Base-by-base conservation (phyloP, 176 grass and related monocot genomes). In the Eremochloa ophiuroides region DNA sequence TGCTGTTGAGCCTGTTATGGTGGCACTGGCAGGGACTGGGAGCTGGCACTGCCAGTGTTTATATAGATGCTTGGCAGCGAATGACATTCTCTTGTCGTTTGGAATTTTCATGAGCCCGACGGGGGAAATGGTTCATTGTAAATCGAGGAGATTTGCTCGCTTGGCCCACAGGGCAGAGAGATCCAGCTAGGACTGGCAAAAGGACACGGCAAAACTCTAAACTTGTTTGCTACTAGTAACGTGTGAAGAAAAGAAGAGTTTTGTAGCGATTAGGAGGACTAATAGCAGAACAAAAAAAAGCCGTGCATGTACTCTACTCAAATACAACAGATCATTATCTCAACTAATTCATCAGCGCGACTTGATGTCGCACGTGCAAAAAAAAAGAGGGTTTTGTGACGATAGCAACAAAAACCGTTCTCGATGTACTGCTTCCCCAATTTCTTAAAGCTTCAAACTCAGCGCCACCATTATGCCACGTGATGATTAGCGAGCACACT, bases 31-130 rank as follows among this genome's bases (percentile, higher is more conserved):
- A 31, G 61, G 41, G 22, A 26, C 22, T n/a, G 38, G 38, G 70
- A 69, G 38, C 40, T 64, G 77, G 44, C 70, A 20, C 59, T 53
- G 73, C 26, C 64, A 12, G 8, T 80, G 30, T 89, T 71, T 89
- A 81, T 89, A 88, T 41, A 51, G 12, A 12, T 41, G 22, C 34
- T 35, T 8, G 70, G 37, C 39, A n/a, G 59, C 18, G 34, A 26
- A 12, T 26, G 60, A 23, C 75, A 78, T 77, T 7, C 44, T 35
- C n/a, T 26, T 26, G 18, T 66, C 33, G 28, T 12, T 55, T 20
- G 27, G 50, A 74, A 68, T 83, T 83, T 66, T 39, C 10, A 62
- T 66, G 86, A 73, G 80, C 58, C 74, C 16, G 9, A 4, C 3
- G 28, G 17, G 17, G 5, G 61, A 76, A 56, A 69, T 18, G 11